Conservation (phyloP, 2,329 filamentous ascomycete species). For the Pseudonectria buxi region DNA sequence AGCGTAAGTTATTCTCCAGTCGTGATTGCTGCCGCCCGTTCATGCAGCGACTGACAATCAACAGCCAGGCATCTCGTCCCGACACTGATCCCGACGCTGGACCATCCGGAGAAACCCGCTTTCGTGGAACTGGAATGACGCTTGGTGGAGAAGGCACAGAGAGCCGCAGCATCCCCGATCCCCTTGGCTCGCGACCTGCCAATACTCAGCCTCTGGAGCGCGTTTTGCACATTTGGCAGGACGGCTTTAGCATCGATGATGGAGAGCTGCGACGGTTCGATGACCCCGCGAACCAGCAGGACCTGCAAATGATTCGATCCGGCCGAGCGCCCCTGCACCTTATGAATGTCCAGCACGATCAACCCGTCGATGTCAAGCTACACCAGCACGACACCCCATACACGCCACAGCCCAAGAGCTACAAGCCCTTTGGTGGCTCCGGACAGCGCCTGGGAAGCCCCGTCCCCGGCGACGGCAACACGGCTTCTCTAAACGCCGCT, state of each 20-base stretch:
- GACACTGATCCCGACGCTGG: conserved; percentile 44
- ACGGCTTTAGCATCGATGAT: conserved; percentile 82
- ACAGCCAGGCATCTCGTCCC: conserved; percentile 54
- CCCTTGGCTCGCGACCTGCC: conserved; percentile 29
- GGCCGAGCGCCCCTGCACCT: conserved; percentile 72
- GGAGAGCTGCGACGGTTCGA: conserved; percentile 72
- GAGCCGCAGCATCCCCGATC: conserved; percentile 61
- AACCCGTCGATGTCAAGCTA: conserved; percentile 73
- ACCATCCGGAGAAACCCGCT: conserved; percentile 46
- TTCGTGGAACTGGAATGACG: conserved; percentile 66
- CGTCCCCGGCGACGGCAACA: conserved; percentile 52
- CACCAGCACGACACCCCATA: conserved; percentile 68
- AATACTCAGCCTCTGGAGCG: conserved; percentile 51
- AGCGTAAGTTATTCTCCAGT: conserved; percentile 40
- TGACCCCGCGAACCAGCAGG: conserved; percentile 66
- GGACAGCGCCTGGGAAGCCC: conserved; percentile 72
- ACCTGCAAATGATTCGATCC: conserved; percentile 67
- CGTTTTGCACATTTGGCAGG: conserved; percentile 71
- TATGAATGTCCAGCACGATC: conserved; percentile 67
- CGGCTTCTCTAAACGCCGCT: conserved; percentile 10
- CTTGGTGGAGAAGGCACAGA: conserved; percentile 71
- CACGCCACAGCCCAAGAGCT: conserved; percentile 64
- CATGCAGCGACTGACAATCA: conserved; percentile 9
- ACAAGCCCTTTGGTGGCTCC: conserved; percentile 65
- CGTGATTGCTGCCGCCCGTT: too few species aligned